A percentile compares a stretch with the other conserved stretches of the same genome.
Evolutionary conservation across 2,329 filamentous ascomycete genomes (phyloP).

Genomic region (Aspergillus felis): DNA sequence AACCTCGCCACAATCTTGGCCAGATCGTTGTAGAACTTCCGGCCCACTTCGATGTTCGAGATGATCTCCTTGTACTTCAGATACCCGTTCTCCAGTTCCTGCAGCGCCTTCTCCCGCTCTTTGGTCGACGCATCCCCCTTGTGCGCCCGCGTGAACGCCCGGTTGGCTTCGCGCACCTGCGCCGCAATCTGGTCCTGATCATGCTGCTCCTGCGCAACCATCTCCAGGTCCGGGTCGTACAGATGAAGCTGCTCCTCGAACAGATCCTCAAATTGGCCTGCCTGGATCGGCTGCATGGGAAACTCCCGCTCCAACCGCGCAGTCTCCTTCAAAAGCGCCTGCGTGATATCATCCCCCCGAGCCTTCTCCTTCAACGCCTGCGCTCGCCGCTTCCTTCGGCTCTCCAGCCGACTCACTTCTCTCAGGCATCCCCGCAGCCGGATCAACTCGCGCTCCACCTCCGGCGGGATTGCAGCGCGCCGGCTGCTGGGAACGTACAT

Average conservation of each 20-base stretch:
- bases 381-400: slow-evolving; percentile 71
- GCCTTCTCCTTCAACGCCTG: slow-evolving; percentile 75
- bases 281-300: slow-evolving; percentile 76
- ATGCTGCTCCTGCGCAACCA: slow-evolving; percentile 64
- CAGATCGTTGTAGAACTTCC: slow-evolving; percentile 97
- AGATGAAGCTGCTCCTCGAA: slow-evolving; percentile 77
- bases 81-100: slow-evolving; percentile 85
- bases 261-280: slow-evolving; percentile 86
- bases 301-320: slow-evolving; percentile 81
- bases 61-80: slow-evolving; percentile 96
- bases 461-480: slow-evolving; percentile 71
- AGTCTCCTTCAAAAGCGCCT: slow-evolving; percentile 76
- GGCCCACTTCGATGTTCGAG: slow-evolving; percentile 81
- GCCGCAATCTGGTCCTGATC: slow-evolving; percentile 71
- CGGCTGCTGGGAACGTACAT: slow-evolving; percentile 86
- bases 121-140: slow-evolving; percentile 62
- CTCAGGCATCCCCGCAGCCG: slow-evolving; percentile 76
- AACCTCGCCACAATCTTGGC: slow-evolving; percentile 83
- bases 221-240: slow-evolving; percentile 74
- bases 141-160: slow-evolving; percentile 70
- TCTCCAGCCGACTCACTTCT: slow-evolving; percentile 79
- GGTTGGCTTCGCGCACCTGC: slow-evolving; percentile 71
- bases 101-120: slow-evolving; percentile 81
- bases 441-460: slow-evolving; percentile 74
- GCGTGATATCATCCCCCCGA: slow-evolving; percentile 79